Conservation (phyloP, 164 flowering plant species). For the Piper longum region DNA sequence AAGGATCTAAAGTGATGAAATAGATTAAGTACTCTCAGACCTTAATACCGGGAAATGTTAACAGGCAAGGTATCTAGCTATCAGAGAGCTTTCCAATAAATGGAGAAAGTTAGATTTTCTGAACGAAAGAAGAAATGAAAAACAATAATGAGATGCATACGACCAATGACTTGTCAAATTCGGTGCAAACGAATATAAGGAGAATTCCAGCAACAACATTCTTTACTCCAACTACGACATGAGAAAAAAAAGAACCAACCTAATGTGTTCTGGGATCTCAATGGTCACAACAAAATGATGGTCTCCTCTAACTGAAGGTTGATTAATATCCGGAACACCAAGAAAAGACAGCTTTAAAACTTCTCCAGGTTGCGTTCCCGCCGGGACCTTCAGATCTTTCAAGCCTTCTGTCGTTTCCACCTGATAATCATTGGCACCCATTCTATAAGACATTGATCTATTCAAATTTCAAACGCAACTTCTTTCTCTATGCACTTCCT, state of each 20-base stretch:
- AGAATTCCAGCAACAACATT: not conserved
- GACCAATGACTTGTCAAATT: not conserved
- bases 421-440: constrained; percentile 16
- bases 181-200: not conserved
- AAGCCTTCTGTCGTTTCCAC: constrained; percentile 84
- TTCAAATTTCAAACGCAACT: not conserved
- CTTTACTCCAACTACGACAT: not conserved
- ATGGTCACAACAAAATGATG: constrained; percentile 70
- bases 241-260: constrained; percentile 24
- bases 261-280: constrained; percentile 60
- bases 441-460: not conserved
- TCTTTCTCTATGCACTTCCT: too few species aligned
- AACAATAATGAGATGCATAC: not conserved
- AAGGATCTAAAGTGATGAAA: not conserved
- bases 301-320: constrained; percentile 66
- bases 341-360: constrained; percentile 36
- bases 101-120: not conserved
- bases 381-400: constrained; percentile 61
- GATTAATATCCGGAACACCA: constrained; percentile 75
- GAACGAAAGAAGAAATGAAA: not conserved
- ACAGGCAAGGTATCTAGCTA: not conserved
- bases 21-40: too few species aligned
- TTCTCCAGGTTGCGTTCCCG: constrained; percentile 85
- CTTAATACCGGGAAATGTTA: too few species aligned
- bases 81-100: not conserved